Evolutionary conservation across 2,329 filamentous ascomycete genomes (phyloP), one percentile per base, ranked within the genome.

Genomic region (Aureobasidium sp.): DNA sequence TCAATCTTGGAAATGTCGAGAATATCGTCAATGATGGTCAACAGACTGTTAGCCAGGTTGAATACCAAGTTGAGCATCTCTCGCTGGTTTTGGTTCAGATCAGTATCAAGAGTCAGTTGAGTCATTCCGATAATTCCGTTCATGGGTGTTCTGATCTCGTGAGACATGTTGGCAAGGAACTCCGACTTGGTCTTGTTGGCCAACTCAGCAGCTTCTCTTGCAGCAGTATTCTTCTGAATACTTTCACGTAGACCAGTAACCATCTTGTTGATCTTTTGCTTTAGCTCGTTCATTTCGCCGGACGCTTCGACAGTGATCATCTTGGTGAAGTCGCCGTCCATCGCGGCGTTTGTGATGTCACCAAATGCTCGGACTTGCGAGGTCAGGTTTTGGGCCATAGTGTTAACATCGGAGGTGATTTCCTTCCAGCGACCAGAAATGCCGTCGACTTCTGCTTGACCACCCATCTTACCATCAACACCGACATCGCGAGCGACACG

Each of bases 211-310:
- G 93, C 92, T 76, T 97, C 93, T 75, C 94, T 89, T 62, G 94
- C 94, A 67, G 92, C 90, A 3, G 92, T 97, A 74, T 97, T 99
- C 73, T 91, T 87, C 74, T 97, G 92, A 68, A 99, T 97, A 81
- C 90, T 95, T 76, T 97, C 94, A 68, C 93, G 83, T 65, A 99
- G 79, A 72, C 96, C 96, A 73, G 90, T 94, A 59, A 97, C 92
- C 94, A 99, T 99, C 79, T 95, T 90, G 74, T 97, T 99, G 82
- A 99, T 97, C 81, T 97, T 97, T 70, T 92, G 87, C 78, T 99
- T 99, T 69, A 99, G 82, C 75, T 97, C 93, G 76, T 97, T 94
- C 94, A 99, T 97, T 76, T 99, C 94, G 66, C 94, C 94, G 14
- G 93, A 97, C 22, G 94, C 94, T 74, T 97, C 92, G 20, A 99